Base-by-base conservation (phyloP, 2,329 filamentous ascomycete genomes). In the Aspergillus texensis region DNA sequence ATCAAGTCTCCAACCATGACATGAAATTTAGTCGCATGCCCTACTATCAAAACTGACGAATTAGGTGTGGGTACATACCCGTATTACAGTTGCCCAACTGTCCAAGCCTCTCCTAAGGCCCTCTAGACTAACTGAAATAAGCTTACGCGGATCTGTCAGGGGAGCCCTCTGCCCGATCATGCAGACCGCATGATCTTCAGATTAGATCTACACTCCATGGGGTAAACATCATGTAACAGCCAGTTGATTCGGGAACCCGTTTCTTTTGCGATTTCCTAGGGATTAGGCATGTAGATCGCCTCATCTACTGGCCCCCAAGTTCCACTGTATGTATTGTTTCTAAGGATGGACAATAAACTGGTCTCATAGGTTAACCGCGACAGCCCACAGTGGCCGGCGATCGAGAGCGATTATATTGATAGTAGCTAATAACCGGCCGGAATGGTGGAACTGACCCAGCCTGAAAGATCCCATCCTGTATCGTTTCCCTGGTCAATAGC, bases 351-450 rank as follows among this genome's bases (percentile, higher is more conserved):
- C 24, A 54, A 36, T 50, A 41, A 46, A 53, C 28, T 26, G 57
- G 28, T 64, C 62, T 62, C 65, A 62, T 62, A 65, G 65, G 67
- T 64, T 60, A 60, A 65, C 63, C 61, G 62, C 57, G 63, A 63
- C 65, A 68, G 60, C 61, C 61, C 36, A 63, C 60, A 43, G 61
- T 65, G 66, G 64, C 62, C 59, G 61, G 62, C 67, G 58, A 65
- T 65, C 55, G 63, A 65, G 66, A 66, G 62, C 48, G 61, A 65
- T 69, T 64, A 70, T 66, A 71, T 70, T 71, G 68, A 66, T 70
- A 66, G 58, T 64, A 57, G 60, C 58, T 62, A 68, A 62, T 66
- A 65, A 66, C 63, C 61, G 56, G 62, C 63, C 61, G 57, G 62
- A 58, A 65, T 64, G 66, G 63, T 57, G 48, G 48, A 62, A 60